Evolutionary conservation across 768 basidiomycete species (phyloP).

Genomic region (Galerina sulciceps): DNA sequence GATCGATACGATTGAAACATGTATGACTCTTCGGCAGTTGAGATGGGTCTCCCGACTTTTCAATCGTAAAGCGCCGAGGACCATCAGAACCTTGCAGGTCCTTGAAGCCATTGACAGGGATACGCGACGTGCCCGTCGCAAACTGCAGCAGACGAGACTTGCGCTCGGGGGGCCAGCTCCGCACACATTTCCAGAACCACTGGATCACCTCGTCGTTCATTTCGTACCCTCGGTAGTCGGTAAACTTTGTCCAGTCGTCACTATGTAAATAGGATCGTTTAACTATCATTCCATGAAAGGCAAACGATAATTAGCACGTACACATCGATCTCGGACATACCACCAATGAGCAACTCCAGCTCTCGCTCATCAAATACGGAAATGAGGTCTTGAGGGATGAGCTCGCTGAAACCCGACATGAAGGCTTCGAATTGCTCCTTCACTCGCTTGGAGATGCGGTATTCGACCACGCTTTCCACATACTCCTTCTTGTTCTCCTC

Average conservation of each 20-base stretch:
- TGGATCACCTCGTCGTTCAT: constrained; percentile 96
- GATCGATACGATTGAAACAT: constrained; percentile 96
- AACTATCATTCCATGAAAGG: neutral
- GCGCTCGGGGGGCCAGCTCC: constrained; percentile 97
- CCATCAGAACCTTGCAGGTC: constrained; percentile 98
- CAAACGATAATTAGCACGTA: constrained; percentile 45
- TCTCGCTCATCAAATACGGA: constrained; percentile 99
- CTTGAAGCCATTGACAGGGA: constrained; percentile 98
- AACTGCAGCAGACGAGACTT: constrained; percentile 97
- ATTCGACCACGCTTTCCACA: constrained; percentile 91
- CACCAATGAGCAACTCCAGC: constrained; percentile 94
- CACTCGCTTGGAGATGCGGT: constrained; percentile 96
- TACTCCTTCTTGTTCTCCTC: constrained; percentile 99
- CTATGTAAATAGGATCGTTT: constrained; percentile 36
- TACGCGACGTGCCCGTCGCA: constrained; percentile 95
- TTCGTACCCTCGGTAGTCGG: constrained; percentile 97
- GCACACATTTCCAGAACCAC: constrained; percentile 99
- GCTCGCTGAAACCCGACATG: constrained; percentile 99
- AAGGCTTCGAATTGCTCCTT: constrained; percentile 99
- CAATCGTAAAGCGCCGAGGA: constrained; percentile 95
- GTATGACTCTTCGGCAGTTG: constrained; percentile 96
- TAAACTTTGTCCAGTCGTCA: constrained; percentile 99
- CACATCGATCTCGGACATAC: constrained; percentile 99
- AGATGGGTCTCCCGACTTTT: constrained; percentile 96
- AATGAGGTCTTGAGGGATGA: constrained; percentile 96